These are phyloP conservation scores for Starmerella bombi DNA, from an alignment of 805 yeast species.

Conservation along the genomic window DNA sequence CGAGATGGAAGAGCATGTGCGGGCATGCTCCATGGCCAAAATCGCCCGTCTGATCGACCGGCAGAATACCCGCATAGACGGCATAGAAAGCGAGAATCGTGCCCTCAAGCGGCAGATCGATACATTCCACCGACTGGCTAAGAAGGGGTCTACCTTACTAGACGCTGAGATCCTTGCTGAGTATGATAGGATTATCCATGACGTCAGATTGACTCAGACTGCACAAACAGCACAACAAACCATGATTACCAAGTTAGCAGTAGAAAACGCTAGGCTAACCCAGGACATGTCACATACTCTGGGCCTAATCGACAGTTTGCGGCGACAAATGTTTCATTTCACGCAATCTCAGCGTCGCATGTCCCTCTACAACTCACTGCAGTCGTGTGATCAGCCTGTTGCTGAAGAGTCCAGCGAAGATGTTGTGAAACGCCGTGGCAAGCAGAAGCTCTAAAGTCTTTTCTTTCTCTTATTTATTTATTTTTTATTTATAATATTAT, in stretches of 20 bases:
- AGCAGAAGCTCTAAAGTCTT: constrained; percentile 4
- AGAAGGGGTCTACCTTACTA: constrained; percentile 19
- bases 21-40: constrained; percentile 22
- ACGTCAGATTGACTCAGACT: constrained; percentile 24
- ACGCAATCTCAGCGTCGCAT: constrained; percentile 12
- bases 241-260: constrained; percentile 25
- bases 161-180: constrained; percentile 24
- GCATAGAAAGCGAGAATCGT: constrained; percentile 27
- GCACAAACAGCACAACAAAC: constrained; percentile 26
- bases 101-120: constrained; percentile 24
- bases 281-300: constrained; percentile 27
- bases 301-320: constrained; percentile 25
- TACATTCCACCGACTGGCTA: constrained; percentile 12
- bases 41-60: constrained; percentile 22
- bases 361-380: constrained; percentile 6
- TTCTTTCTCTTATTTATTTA: background rate
- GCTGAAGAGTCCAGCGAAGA: background rate
- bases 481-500: background rate
- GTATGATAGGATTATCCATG: constrained; percentile 28
- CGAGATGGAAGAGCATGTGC: constrained; percentile 22
- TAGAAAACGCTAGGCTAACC: constrained; percentile 25
- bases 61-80: constrained; percentile 23
- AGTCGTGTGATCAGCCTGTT: background rate
- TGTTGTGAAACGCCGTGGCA: background rate
- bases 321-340: constrained; percentile 28